Conservation (phyloP, 257 asterid genomes). For the Mitragyna speciosa region DNA sequence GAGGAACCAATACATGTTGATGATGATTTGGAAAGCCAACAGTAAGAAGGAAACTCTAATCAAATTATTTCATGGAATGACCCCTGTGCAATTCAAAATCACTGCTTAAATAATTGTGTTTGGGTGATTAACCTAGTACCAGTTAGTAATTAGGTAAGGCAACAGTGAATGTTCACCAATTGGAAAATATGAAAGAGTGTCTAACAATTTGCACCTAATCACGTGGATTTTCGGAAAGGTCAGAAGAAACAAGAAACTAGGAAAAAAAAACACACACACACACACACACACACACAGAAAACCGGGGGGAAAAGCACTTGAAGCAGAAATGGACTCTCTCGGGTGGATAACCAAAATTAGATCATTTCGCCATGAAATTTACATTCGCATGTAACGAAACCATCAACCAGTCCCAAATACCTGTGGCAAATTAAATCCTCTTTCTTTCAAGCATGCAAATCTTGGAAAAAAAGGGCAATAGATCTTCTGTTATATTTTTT, state of each 20-base stretch:
- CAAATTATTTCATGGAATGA: neutral
- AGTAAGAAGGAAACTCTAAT: neutral
- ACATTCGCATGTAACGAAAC: too few species aligned
- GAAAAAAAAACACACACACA: neutral
- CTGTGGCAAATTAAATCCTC: too few species aligned
- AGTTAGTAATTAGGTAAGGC: neutral
- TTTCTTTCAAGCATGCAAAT: neutral
- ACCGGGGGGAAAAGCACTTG: neutral
- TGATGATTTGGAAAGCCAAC: neutral
- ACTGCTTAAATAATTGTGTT: neutral
- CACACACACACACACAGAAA: too few species aligned
- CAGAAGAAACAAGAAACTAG: neutral
- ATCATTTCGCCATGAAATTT: neutral
- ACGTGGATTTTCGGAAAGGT: too few species aligned
- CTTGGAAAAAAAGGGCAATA: too few species aligned
- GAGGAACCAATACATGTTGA: neutral
- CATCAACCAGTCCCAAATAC: too few species aligned
- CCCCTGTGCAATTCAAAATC: neutral
- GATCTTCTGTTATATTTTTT: too few species aligned
- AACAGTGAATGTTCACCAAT: too few species aligned
- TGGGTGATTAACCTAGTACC: neutral
- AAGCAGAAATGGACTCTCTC: too few species aligned
- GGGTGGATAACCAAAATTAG: neutral
- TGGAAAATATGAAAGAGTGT: neutral
- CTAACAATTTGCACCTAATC: too few species aligned